Conservation (phyloP, 169 alveolate genomes). For the Plasmodium gaboni region DNA sequence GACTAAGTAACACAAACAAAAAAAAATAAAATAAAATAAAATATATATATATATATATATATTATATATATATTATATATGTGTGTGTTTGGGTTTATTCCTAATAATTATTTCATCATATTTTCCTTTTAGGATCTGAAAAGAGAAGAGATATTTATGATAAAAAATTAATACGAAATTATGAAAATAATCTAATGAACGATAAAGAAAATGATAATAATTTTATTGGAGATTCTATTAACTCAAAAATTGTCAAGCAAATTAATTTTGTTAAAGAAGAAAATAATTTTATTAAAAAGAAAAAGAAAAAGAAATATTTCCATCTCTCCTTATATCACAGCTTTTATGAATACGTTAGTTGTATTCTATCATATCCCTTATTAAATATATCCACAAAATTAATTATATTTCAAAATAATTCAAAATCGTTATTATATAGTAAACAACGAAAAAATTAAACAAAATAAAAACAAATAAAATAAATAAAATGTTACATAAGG, state of each 20-base stretch:
- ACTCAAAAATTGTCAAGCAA: slow-evolving; percentile 36
- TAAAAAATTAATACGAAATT: slow-evolving; percentile 2
- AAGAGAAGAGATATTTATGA: slow-evolving; percentile 10
- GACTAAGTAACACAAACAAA: slow-evolving; percentile 4
- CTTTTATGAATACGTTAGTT: slow-evolving; percentile 59
- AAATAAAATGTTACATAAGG: not conserved
- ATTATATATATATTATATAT: not conserved
- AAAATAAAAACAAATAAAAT: not conserved
- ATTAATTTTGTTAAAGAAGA: slow-evolving; percentile 63
- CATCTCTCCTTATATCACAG: slow-evolving; percentile 56
- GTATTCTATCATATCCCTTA: slow-evolving; percentile 58
- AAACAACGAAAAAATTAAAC: not conserved
- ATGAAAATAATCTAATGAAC: slow-evolving; percentile 7
- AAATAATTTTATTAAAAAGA: slow-evolving; percentile 49
- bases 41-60: not conserved
- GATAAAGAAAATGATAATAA: slow-evolving; percentile 39
- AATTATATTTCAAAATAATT: slow-evolving; percentile 54
- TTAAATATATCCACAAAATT: slow-evolving; percentile 62
- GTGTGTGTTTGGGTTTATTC: too few species aligned
- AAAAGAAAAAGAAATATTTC: slow-evolving; percentile 55
- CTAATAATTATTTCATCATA: not conserved
- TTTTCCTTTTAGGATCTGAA: slow-evolving; percentile 4
- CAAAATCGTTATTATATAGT: slow-evolving; percentile 37
- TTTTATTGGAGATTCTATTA: slow-evolving; percentile 52
- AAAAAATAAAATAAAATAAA: too few species aligned